A percentile compares a stretch with the other conserved stretches of the same genome.
Evolutionary conservation across 495 filamentous ascomycete genomes (phyloP).

Genomic region (Pseudomonodictys pantanalensis): DNA sequence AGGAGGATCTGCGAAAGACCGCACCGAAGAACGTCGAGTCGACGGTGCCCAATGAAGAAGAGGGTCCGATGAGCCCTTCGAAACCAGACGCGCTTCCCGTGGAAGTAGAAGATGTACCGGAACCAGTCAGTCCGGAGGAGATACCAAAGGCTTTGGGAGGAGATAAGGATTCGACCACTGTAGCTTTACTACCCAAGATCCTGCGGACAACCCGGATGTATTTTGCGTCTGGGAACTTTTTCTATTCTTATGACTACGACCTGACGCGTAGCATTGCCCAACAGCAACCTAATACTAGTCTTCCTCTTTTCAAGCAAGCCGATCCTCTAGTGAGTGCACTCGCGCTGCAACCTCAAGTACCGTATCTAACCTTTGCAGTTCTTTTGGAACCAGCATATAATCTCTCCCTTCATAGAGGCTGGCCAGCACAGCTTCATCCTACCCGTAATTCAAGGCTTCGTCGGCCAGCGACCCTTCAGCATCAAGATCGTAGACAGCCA

Average conservation of each 20-base stretch:
- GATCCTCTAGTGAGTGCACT: constrained; percentile 61
- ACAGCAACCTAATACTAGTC: constrained; percentile 44
- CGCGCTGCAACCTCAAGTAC: not conserved
- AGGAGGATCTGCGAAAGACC: constrained; percentile 33
- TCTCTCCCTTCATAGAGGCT: constrained; percentile 67
- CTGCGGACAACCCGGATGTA: constrained; percentile 77
- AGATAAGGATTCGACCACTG: constrained; percentile 39
- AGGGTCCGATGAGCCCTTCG: not conserved
- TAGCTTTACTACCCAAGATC: constrained; percentile 73
- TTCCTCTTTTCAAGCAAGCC: constrained; percentile 67
- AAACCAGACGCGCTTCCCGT: constrained; percentile 17
- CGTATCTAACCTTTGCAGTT: constrained; percentile 49
- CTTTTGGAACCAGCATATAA: constrained; percentile 86
- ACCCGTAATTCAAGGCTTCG: constrained; percentile 91
- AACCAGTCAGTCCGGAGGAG: constrained; percentile 23
- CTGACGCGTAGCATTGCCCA: constrained; percentile 65
- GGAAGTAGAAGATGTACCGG: constrained; percentile 13
- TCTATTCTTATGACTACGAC: constrained; percentile 89
- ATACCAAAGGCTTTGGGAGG: constrained; percentile 38
- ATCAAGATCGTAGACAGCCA: constrained; percentile 45
- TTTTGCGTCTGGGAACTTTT: constrained; percentile 78
- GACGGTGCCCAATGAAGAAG: constrained; percentile 13
- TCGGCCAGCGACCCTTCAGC: constrained; percentile 79
- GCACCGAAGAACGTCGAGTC: constrained; percentile 22
- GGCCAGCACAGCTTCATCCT: constrained; percentile 66